These are phyloP conservation scores for Trichosporon sp. DNA, from an alignment of 1,284 basidiomycete genomes.

Conservation along the genomic window DNA sequence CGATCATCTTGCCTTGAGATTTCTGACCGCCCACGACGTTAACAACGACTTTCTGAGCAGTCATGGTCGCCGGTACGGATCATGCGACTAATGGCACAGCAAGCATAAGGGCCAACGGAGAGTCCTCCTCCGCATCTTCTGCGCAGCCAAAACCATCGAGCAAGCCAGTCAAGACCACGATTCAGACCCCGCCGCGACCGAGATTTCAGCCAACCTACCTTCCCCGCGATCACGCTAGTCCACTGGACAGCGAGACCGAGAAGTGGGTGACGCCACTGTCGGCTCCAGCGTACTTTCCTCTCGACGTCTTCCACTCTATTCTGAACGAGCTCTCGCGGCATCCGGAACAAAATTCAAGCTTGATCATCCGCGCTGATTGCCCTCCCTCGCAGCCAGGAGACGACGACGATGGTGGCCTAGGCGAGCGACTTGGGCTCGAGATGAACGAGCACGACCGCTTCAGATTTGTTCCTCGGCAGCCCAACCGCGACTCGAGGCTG, in stretches of 20 bases:
- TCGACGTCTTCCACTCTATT: slow-evolving; percentile 30
- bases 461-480: slow-evolving; percentile 41
- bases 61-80: neutral
- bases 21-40: neutral
- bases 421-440: slow-evolving; percentile 18
- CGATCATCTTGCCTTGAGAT: neutral
- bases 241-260: slow-evolving; percentile 6
- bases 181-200: slow-evolving; percentile 9
- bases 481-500: slow-evolving; percentile 35
- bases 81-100: neutral
- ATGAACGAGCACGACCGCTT: slow-evolving; percentile 27
- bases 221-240: neutral
- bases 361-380: slow-evolving; percentile 43
- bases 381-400: slow-evolving; percentile 10
- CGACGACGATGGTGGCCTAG: slow-evolving; percentile 7
- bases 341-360: slow-evolving; percentile 44
- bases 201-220: slow-evolving; percentile 20
- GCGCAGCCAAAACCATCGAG: neutral
- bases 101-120: neutral
- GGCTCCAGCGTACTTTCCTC: slow-evolving; percentile 32
- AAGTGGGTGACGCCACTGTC: slow-evolving; percentile 24
- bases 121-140: neutral
- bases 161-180: neutral
- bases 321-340: slow-evolving; percentile 36
- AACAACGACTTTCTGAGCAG: neutral